These are phyloP conservation scores for Tolypocladium endophyticum DNA, from an alignment of 2,329 filamentous ascomycete genomes.

Conservation along the genomic window DNA sequence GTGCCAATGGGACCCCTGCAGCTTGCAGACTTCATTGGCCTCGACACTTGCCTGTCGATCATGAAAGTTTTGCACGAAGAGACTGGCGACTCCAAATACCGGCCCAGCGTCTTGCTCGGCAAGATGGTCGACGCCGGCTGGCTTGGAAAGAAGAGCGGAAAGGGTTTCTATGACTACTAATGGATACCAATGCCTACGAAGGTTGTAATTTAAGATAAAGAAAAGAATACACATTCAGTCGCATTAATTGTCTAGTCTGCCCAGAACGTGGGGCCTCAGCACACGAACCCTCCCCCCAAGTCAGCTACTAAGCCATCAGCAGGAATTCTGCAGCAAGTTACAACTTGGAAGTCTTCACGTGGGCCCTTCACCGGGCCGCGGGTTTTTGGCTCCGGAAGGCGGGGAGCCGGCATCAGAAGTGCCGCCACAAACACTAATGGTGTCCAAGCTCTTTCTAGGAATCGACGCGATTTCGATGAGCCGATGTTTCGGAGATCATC, in stretches of 20 bases:
- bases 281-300: not conserved
- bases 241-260: not conserved
- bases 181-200: not conserved
- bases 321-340: not conserved
- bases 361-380: not conserved
- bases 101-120: conserved; percentile 73
- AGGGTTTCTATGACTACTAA: conserved; percentile 88
- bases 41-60: conserved; percentile 92
- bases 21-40: conserved; percentile 90
- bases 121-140: conserved; percentile 99
- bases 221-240: not conserved
- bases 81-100: conserved; percentile 92
- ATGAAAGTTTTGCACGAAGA: conserved; percentile 92
- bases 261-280: not conserved
- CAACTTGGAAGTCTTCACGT: not conserved
- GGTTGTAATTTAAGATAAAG: not conserved
- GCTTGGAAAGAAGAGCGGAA: conserved; percentile 94
- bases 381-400: not conserved
- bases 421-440: not conserved
- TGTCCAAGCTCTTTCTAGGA: not conserved
- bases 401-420: not conserved
- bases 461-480: not conserved
- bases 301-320: not conserved
- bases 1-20: conserved; percentile 95
- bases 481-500: not conserved